Evolutionary conservation across 345 rosid genomes (phyloP).

Genomic region (Eucalyptus fibrosa): DNA sequence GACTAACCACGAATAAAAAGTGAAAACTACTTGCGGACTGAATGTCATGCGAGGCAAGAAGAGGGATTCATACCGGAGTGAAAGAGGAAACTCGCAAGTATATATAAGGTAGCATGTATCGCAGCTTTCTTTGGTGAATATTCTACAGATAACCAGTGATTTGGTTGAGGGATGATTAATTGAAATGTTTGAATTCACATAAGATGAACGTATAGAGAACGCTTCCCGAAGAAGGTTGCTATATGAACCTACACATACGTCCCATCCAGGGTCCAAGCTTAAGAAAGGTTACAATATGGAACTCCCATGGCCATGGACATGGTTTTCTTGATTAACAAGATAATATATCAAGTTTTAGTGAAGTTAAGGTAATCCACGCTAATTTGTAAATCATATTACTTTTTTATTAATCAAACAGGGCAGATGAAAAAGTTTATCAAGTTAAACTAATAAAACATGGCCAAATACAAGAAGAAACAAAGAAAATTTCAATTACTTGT

Average conservation of each 20-base stretch:
- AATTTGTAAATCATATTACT: not conserved
- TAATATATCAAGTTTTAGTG: not conserved
- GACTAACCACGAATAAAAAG: not conserved
- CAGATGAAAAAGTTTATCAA: not conserved
- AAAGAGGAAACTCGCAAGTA: not conserved
- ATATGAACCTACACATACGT: not conserved
- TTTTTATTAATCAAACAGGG: not conserved
- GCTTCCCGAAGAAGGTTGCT: not conserved
- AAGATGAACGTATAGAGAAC: too few relatives aligned
- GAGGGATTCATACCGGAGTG: not conserved
- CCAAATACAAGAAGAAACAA: not conserved
- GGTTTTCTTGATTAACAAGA: not conserved
- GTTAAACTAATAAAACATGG: not conserved
- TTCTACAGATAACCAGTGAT: not conserved
- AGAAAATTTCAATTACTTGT: not conserved
- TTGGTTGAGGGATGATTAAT: not conserved
- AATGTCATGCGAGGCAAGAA: not conserved
- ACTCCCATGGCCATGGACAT: not conserved
- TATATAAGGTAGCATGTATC: not conserved
- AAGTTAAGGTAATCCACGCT: not conserved
- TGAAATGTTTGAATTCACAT: too few relatives aligned
- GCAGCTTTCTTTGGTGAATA: not conserved
- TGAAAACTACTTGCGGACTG: not conserved
- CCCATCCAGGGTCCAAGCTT: not conserved
- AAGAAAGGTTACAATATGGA: not conserved